phyloP scores from a whole-genome alignment of 2,329 filamentous ascomycete species.

The Arthrobotrys entomopaga region DNA sequence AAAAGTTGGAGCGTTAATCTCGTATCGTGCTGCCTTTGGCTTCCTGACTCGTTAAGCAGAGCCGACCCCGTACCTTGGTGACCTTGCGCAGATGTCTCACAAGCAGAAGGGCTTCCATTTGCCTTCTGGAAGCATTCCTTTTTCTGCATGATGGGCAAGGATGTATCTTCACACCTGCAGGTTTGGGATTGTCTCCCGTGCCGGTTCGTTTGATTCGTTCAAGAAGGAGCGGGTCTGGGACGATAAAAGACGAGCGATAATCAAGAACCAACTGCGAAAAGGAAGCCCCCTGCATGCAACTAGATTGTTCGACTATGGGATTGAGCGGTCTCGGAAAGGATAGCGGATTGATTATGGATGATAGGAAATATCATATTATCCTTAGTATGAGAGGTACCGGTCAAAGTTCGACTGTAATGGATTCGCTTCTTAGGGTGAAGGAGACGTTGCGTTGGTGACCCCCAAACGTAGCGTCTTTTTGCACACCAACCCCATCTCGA shows the following conservation, averaged over 20 bases:
- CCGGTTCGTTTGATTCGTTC: constrained; percentile 54
- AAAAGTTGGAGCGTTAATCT: constrained; percentile 33
- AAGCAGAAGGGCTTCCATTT: constrained; percentile 42
- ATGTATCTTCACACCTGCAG: constrained; percentile 49
- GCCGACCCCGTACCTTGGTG: constrained; percentile 46
- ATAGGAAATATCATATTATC: too few species aligned
- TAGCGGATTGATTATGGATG: constrained; percentile 22
- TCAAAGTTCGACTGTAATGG: too few species aligned
- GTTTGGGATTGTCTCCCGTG: constrained; percentile 52
- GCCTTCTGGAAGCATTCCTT: constrained; percentile 56
- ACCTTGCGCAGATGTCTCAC: constrained; percentile 35
- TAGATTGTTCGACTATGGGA: constrained; percentile 19
- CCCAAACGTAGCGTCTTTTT: constrained; percentile 26
- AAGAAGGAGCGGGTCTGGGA: constrained; percentile 43
- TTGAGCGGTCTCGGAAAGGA: constrained; percentile 27
- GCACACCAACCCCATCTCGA: constrained; percentile 11
- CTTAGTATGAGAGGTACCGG: too few species aligned
- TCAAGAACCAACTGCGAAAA: constrained; percentile 40
- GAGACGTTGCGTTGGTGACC: constrained; percentile 21
- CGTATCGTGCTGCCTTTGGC: constrained; percentile 46
- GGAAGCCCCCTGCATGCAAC: constrained; percentile 36
- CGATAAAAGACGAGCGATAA: constrained; percentile 53
- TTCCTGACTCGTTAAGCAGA: constrained; percentile 55
- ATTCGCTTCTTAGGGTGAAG: too few species aligned
- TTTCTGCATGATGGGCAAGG: constrained; percentile 33